These are phyloP conservation scores for Isatis tinctoria DNA, from an alignment of 345 rosid species.

Conservation along the genomic window DNA sequence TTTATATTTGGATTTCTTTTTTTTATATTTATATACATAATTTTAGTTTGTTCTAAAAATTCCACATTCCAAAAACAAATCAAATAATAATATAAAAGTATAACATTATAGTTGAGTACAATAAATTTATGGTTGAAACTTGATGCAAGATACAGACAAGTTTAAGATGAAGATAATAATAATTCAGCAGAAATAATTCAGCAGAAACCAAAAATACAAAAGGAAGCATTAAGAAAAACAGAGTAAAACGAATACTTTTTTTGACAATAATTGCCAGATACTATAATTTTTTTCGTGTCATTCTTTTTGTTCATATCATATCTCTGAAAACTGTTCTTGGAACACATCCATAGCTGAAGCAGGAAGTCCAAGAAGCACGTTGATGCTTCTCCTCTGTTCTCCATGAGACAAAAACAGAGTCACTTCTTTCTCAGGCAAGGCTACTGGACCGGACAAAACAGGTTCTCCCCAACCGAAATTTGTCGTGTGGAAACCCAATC, in stretches of 20 bases:
- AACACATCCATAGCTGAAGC: constrained; percentile 70
- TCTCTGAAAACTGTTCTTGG: constrained; percentile 44
- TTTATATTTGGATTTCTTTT: background rate
- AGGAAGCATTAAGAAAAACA: background rate
- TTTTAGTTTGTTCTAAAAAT: background rate
- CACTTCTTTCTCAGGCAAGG: constrained; percentile 89
- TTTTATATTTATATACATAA: background rate
- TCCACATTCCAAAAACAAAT: background rate
- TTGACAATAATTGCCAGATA: constrained; percentile 9
- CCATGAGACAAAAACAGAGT: constrained; percentile 82
- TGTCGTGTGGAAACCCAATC: constrained; percentile 67
- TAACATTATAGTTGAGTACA: constrained; percentile 22
- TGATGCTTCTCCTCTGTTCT: constrained; percentile 69
- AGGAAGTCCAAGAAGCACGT: constrained; percentile 87
- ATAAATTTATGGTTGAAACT: constrained; percentile 19
- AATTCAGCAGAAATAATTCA: constrained; percentile 16
- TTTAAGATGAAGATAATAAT: constrained; percentile 14
- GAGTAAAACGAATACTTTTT: constrained; percentile 21
- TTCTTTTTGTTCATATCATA: constrained; percentile 21
- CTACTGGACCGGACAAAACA: constrained; percentile 73
- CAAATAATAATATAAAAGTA: background rate
- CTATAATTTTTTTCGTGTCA: background rate
- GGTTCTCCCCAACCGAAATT: constrained; percentile 98
- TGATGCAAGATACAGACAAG: constrained; percentile 29
- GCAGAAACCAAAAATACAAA: background rate